Evolutionary conservation across 1,284 basidiomycete species (phyloP), one percentile per base, ranked within the genome.

Genomic region (Ustilago trichophora): DNA sequence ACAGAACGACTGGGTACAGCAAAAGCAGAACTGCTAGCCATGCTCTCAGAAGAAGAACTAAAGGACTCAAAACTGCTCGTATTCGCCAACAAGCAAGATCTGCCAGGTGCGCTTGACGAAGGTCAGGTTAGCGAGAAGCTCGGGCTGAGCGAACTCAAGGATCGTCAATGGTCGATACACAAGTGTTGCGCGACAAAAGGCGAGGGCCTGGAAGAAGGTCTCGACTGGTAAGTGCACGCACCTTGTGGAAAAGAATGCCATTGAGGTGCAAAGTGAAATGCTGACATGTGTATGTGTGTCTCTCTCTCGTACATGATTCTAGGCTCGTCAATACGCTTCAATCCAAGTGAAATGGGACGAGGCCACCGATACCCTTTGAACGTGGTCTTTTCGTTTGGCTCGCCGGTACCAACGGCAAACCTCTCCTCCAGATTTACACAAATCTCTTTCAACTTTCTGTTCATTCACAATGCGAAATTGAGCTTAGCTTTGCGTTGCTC

Each of bases 21-120:
- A 50, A 90, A 93, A 66, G 90, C 91, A 16, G 96, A 98, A 81
- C 85, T 98, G 42, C 85, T 98, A 65, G 94, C 94, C 1, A 97
- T 98, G 93, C 86, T 98, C 46, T 89, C 91, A 32, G 95, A 98
- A 83, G 95, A 98, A 71, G 95, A 98, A 83, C 87, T 98, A 50
- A 89, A 88, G 55, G 91, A 90, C 22, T 93, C 95, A 4, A 95
- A 94, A 9, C 85, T 98, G 32, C 87, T 98, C 33, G 93, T 98
- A 8, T 98, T 98, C 82, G 96, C 94, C 78, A 98, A 98, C 83
- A 98, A 98, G 62, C 75, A 83, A 73, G 83, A 84, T 54, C 77
- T 83, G 60, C 81, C 82, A 26, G 80, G 82, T 26, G 92, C 94
- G 5, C 83, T 96, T 45, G 90, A 89, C 67, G 91, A 93, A 2